These are phyloP conservation scores for Alternaria triticimaculans DNA, from an alignment of 2,329 filamentous ascomycete genomes.

Conservation along the genomic window DNA sequence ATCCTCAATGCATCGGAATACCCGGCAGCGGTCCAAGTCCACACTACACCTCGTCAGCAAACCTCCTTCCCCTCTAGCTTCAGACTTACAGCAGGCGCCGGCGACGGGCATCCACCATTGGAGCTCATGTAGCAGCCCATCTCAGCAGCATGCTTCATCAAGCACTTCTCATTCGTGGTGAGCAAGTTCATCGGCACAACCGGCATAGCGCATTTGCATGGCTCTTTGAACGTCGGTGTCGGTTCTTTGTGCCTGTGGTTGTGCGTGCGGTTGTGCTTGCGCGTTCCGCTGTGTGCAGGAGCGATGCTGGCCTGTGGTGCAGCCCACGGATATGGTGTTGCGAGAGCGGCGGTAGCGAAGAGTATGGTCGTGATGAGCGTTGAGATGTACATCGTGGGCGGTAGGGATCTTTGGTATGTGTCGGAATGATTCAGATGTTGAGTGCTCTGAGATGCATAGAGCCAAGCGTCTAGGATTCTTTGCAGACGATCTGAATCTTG, in stretches of 20 bases:
- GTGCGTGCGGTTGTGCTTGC: constrained; percentile 14
- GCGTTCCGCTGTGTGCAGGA: neutral
- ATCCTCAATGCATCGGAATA: neutral
- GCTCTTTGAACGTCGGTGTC: constrained; percentile 33
- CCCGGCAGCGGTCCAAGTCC: constrained; percentile 18
- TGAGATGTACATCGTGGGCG: constrained; percentile 26
- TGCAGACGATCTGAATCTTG: neutral
- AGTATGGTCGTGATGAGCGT: constrained; percentile 16
- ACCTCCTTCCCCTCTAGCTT: neutral
- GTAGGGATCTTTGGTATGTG: neutral
- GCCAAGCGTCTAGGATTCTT: constrained; percentile 2
- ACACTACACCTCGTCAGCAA: constrained; percentile 10
- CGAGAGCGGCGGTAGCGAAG: constrained; percentile 22
- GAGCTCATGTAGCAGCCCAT: constrained; percentile 25
- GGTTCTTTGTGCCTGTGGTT: constrained; percentile 29
- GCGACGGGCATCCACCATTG: constrained; percentile 26
- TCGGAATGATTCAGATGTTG: neutral
- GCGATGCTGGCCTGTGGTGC: constrained; percentile 14
- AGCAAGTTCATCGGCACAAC: constrained; percentile 35
- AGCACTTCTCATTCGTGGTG: constrained; percentile 28
- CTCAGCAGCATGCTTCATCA: constrained; percentile 21
- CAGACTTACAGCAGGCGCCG: constrained; percentile 22
- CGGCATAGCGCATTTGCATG: constrained; percentile 33
- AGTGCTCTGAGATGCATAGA: neutral
- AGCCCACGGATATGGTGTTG: constrained; percentile 26